These are phyloP conservation scores for Dioscorea dumetorum DNA, from an alignment of 106 monocot genomes.

Conservation along the genomic window DNA sequence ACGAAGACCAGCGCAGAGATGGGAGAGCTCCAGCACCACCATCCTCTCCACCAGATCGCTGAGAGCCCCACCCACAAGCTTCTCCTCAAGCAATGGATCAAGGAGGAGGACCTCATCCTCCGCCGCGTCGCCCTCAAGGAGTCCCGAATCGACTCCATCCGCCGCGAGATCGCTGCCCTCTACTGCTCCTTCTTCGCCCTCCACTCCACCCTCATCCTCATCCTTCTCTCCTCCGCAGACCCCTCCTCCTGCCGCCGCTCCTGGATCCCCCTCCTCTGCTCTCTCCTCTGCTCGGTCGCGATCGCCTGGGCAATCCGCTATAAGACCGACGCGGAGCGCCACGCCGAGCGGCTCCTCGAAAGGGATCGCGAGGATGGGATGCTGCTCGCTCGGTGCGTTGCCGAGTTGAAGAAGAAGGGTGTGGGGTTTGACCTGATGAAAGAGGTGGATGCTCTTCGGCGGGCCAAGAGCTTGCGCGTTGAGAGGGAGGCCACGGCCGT, in stretches of 20 bases:
- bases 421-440: slow-evolving; percentile 71
- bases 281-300: slow-evolving; percentile 48
- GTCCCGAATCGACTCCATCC: slow-evolving; percentile 44
- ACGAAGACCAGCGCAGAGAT: neutral
- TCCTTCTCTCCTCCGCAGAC: slow-evolving; percentile 17
- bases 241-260: slow-evolving; percentile 39
- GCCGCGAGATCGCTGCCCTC: slow-evolving; percentile 57
- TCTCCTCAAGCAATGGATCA: slow-evolving; percentile 89
- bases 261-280: slow-evolving; percentile 72
- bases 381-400: slow-evolving; percentile 52
- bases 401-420: slow-evolving; percentile 69
- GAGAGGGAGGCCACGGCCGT: slow-evolving; percentile 23
- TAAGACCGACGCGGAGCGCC: slow-evolving; percentile 53
- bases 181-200: slow-evolving; percentile 72
- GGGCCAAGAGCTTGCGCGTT: slow-evolving; percentile 76
- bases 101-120: slow-evolving; percentile 58
- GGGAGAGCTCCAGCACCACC: neutral
- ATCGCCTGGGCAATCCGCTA: slow-evolving; percentile 72
- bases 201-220: slow-evolving; percentile 81
- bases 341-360: slow-evolving; percentile 40
- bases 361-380: slow-evolving; percentile 67
- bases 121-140: slow-evolving; percentile 56
- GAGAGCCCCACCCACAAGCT: slow-evolving; percentile 75
- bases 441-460: slow-evolving; percentile 76
- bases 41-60: slow-evolving; percentile 86